A percentile compares a stretch with the other conserved stretches of the same genome.
Conservation (phyloP, 306 rosid species). For the Sophora flavescens region DNA sequence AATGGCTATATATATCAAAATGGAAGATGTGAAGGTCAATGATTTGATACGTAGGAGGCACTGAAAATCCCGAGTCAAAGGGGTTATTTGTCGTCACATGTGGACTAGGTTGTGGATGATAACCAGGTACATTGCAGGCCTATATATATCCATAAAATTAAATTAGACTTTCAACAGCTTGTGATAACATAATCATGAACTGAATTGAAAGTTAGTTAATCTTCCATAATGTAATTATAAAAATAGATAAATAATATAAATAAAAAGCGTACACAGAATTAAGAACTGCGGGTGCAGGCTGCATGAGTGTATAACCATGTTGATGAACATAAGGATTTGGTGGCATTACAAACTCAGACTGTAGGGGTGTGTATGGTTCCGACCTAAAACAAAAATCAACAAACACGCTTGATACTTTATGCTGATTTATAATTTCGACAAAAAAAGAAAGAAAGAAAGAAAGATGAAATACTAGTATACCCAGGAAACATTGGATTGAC, state of each 20-base stretch:
- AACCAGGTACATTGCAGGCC: slow-evolving; percentile 4
- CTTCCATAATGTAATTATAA: neutral
- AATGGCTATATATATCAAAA: too few relatives aligned
- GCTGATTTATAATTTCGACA: too few relatives aligned
- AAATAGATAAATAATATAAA: too few relatives aligned
- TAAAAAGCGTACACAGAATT: neutral
- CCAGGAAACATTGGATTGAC: too few relatives aligned
- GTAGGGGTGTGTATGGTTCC: neutral
- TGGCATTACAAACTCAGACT: neutral
- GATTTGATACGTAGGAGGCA: too few relatives aligned
- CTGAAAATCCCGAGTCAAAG: neutral
- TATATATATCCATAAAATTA: slow-evolving; percentile 24
- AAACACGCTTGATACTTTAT: too few relatives aligned
- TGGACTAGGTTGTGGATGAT: neutral
- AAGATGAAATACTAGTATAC: too few relatives aligned
- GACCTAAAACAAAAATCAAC: neutral
- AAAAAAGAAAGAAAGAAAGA: too few relatives aligned
- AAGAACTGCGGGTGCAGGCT: slow-evolving; percentile 7
- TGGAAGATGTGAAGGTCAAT: too few relatives aligned
- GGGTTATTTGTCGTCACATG: neutral
- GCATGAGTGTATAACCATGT: neutral
- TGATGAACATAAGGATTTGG: neutral
- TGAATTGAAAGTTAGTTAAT: neutral
- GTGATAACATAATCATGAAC: too few relatives aligned
- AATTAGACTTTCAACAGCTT: too few relatives aligned